These are phyloP conservation scores for Lasiosphaeria miniovina DNA, from an alignment of 495 filamentous ascomycete species.

Conservation along the genomic window DNA sequence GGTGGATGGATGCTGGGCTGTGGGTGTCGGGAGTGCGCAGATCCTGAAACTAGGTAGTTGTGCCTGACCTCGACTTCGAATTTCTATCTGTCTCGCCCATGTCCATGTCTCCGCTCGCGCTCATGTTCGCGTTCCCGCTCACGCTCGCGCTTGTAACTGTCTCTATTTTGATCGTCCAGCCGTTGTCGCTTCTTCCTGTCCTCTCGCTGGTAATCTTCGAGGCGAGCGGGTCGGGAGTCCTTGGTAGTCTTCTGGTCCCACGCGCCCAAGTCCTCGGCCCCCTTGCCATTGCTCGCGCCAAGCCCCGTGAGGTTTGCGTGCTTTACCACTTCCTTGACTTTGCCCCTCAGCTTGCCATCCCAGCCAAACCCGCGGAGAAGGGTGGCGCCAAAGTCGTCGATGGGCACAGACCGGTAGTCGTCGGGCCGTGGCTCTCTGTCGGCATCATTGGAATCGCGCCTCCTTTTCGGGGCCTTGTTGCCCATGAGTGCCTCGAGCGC, in stretches of 20 bases:
- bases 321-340: slow-evolving; percentile 50
- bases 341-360: slow-evolving; percentile 71
- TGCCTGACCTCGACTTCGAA: not conserved
- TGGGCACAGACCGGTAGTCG: slow-evolving; percentile 82
- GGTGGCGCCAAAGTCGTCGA: slow-evolving; percentile 90
- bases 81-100: slow-evolving; percentile 32
- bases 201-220: slow-evolving; percentile 45
- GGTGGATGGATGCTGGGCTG: too few species aligned
- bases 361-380: slow-evolving; percentile 90
- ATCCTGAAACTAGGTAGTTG: not conserved
- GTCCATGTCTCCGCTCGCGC: slow-evolving; percentile 22
- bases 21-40: too few species aligned
- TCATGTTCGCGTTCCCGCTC: slow-evolving; percentile 42
- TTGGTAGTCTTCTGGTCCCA: slow-evolving; percentile 36
- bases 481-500: slow-evolving; percentile 78
- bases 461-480: slow-evolving; percentile 32
- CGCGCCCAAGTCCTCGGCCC: slow-evolving; percentile 59
- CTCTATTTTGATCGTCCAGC: slow-evolving; percentile 36
- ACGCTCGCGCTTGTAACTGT: slow-evolving; percentile 48
- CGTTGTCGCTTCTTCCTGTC: slow-evolving; percentile 41
- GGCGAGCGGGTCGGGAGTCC: slow-evolving; percentile 34
- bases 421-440: slow-evolving; percentile 74
- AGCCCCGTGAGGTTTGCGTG: slow-evolving; percentile 82
- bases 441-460: slow-evolving; percentile 56
- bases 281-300: slow-evolving; percentile 68